Conservation (phyloP, 2,329 filamentous ascomycete species). For the Pseudopithomyces maydicus region DNA sequence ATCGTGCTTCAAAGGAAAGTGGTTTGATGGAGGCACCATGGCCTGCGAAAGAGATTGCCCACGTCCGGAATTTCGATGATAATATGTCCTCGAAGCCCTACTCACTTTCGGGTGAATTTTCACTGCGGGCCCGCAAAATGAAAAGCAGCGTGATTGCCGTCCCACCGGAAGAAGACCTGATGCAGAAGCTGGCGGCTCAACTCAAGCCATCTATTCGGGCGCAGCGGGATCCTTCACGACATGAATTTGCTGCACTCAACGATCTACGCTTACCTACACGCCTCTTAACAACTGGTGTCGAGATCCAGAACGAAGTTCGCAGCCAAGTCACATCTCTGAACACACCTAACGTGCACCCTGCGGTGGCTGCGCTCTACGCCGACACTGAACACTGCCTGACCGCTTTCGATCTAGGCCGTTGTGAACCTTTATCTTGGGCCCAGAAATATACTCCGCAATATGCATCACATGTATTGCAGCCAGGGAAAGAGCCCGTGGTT, state of each 20-base stretch:
- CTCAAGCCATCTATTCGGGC: conserved; percentile 14
- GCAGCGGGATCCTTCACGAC: background rate
- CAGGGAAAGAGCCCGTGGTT: conserved; percentile 69
- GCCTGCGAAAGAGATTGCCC: conserved; percentile 67
- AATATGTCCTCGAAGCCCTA: background rate
- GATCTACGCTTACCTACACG: conserved; percentile 42
- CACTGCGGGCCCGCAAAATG: conserved; percentile 41
- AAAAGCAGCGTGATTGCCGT: conserved; percentile 42
- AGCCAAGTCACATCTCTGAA: conserved; percentile 18
- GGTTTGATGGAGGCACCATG: conserved; percentile 72
- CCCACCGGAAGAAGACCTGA: conserved; percentile 30
- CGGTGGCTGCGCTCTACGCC: conserved; percentile 63
- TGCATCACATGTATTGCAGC: conserved; percentile 76
- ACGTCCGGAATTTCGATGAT: conserved; percentile 35
- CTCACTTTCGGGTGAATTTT: background rate
- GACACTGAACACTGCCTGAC: conserved; percentile 68
- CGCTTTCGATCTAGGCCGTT: conserved; percentile 79
- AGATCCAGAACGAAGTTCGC: conserved; percentile 48
- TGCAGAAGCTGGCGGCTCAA: conserved; percentile 25
- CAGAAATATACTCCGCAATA: conserved; percentile 81
- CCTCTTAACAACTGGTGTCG: conserved; percentile 41
- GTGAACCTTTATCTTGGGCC: conserved; percentile 74
- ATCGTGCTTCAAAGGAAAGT: conserved; percentile 61
- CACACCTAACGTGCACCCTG: conserved; percentile 55
- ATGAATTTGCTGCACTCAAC: conserved; percentile 22